These are phyloP conservation scores for Salicornia ramosissima DNA, from an alignment of 148 eudicot species.

Conservation along the genomic window DNA sequence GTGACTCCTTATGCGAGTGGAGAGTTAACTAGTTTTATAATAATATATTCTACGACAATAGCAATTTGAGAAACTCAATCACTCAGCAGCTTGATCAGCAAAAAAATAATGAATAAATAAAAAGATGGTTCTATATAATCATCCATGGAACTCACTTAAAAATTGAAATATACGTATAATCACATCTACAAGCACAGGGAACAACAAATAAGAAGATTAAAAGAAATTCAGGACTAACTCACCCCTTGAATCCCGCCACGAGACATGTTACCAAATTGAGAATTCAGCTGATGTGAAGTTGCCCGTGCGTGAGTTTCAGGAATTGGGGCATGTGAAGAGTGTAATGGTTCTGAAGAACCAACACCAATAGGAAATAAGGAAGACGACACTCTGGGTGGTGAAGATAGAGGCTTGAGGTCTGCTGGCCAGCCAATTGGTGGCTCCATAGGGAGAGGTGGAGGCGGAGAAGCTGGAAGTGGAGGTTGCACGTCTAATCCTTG, in stretches of 20 bases:
- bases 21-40: background rate
- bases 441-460: slow-evolving; percentile 63
- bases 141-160: background rate
- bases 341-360: slow-evolving; percentile 31
- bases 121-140: background rate
- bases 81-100: background rate
- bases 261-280: slow-evolving; percentile 30
- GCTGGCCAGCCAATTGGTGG: slow-evolving; percentile 37
- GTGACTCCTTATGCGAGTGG: background rate
- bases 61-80: background rate
- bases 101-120: background rate
- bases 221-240: slow-evolving; percentile 11
- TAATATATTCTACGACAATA: background rate
- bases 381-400: slow-evolving; percentile 34
- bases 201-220: background rate
- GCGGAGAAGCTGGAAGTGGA: slow-evolving; percentile 78
- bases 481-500: slow-evolving; percentile 41
- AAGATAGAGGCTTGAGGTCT: slow-evolving; percentile 33
- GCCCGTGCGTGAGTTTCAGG: slow-evolving; percentile 34
- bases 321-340: slow-evolving; percentile 33
- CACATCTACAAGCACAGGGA: background rate
- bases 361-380: slow-evolving; percentile 51
- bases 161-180: too few relatives aligned
- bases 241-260: slow-evolving; percentile 42
- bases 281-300: slow-evolving; percentile 30